phyloP scores from a whole-genome alignment of 164 flowering plant genomes.

The Piper betle region DNA sequence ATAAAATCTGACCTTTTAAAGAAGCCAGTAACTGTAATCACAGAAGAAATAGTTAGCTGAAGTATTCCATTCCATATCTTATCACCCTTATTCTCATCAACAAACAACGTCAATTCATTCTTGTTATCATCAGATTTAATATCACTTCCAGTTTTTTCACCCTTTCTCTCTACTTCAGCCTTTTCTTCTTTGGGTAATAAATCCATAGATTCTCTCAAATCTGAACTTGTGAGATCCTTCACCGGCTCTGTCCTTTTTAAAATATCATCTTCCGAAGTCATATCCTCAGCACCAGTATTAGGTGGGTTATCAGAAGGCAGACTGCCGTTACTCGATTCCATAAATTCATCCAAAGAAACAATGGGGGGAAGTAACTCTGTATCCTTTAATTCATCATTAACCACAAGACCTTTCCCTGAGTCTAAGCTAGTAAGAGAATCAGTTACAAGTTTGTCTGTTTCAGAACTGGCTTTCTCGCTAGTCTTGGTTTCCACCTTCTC shows the following conservation, averaged over 20 bases:
- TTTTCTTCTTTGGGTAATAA: constrained; percentile 12
- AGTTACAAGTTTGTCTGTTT: constrained; percentile 15
- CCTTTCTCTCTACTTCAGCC: constrained; percentile 14
- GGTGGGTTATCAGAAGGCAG: constrained; percentile 71
- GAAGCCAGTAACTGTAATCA: constrained; percentile 33
- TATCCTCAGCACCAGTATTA: constrained; percentile 23
- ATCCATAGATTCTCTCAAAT: constrained; percentile 15
- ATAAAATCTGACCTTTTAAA: constrained; percentile 48
- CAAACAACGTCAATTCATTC: constrained; percentile 11
- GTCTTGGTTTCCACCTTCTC: constrained; percentile 11
- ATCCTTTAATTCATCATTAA: constrained; percentile 69
- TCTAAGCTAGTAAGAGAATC: constrained; percentile 53
- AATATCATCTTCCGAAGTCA: constrained; percentile 22
- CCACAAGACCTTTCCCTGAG: constrained; percentile 66
- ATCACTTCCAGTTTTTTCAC: constrained; percentile 4
- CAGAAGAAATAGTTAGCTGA: constrained; percentile 52
- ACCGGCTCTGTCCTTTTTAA: constrained; percentile 16
- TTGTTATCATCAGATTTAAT: constrained; percentile 13
- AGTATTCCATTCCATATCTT: constrained; percentile 71
- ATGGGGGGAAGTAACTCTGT: constrained; percentile 84
- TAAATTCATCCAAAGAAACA: constrained; percentile 88
- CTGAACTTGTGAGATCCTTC: constrained; percentile 19
- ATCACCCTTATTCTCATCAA: constrained; percentile 20
- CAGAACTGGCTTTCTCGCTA: constrained; percentile 13
- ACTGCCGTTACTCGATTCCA: constrained; percentile 81